phyloP scores from a whole-genome alignment of 352 stramenopile genomes.

The Phytopythium aichiense region DNA sequence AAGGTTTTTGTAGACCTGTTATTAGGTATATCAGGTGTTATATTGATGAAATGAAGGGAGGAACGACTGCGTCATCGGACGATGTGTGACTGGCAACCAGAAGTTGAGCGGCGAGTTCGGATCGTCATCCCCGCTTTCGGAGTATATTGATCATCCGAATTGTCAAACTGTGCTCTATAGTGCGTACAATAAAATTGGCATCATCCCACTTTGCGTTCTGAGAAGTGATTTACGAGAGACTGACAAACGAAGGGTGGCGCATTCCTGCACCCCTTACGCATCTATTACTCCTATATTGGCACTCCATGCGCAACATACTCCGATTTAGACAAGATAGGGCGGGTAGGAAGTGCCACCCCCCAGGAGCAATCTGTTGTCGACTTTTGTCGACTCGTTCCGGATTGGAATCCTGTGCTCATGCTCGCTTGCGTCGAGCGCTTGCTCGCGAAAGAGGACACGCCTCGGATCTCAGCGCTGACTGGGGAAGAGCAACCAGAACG shows the following conservation, averaged over 20 bases:
- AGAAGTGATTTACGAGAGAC: too few relatives aligned
- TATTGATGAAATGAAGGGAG: not conserved
- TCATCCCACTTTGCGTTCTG: too few relatives aligned
- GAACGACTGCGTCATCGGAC: not conserved
- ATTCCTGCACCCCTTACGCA: too few relatives aligned
- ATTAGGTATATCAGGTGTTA: not conserved
- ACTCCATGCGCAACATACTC: too few relatives aligned
- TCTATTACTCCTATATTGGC: too few relatives aligned
- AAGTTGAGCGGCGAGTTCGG: not conserved
- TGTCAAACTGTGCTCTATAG: not conserved
- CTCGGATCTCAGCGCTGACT: not conserved
- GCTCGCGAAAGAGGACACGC: not conserved
- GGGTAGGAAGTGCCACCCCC: not conserved
- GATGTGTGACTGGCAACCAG: conserved; percentile 6
- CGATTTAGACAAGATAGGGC: not conserved
- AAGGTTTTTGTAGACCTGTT: not conserved
- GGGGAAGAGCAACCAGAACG: not conserved
- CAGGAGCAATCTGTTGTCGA: conserved; percentile 6
- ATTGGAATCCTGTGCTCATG: too few relatives aligned
- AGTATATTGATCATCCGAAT: not conserved
- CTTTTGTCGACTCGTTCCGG: not conserved
- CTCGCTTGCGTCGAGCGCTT: too few relatives aligned
- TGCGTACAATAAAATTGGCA: too few relatives aligned
- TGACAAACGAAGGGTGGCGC: not conserved
- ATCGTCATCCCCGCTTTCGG: conserved; percentile 2